Conservation (phyloP, 1,284 basidiomycete species). For the Tylopilus sp. region DNA sequence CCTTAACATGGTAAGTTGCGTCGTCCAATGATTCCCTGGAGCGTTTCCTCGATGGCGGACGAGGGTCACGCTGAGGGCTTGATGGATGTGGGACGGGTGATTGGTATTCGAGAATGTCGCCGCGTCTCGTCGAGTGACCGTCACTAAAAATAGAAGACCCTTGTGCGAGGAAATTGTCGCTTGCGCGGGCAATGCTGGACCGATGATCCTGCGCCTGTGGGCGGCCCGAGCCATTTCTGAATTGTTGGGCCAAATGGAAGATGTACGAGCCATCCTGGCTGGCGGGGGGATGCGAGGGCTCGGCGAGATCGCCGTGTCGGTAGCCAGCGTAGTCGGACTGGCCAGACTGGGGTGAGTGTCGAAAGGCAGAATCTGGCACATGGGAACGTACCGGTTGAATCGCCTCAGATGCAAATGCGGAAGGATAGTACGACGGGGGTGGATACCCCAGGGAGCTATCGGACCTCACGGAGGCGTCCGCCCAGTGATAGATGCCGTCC, state of each 20-base stretch:
- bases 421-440: conserved; percentile 20
- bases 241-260: conserved; percentile 26
- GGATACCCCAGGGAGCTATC: conserved; percentile 26
- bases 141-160: conserved; percentile 36
- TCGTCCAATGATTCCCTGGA: conserved; percentile 36
- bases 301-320: conserved; percentile 19
- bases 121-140: conserved; percentile 21
- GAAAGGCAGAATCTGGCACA: neutral
- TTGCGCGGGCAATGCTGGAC: conserved; percentile 36
- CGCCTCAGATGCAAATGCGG: conserved; percentile 19
- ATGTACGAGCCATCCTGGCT: conserved; percentile 27
- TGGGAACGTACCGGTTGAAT: conserved; percentile 21
- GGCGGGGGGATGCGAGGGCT: conserved; percentile 11
- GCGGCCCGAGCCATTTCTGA: conserved; percentile 18
- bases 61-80: conserved; percentile 19
- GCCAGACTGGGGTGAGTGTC: conserved; percentile 7
- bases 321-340: conserved; percentile 23
- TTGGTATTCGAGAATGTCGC: conserved; percentile 20
- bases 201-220: conserved; percentile 34
- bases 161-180: conserved; percentile 36
- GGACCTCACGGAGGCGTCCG: conserved; percentile 30
- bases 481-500: conserved; percentile 33
- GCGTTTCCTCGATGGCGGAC: conserved; percentile 35
- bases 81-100: conserved; percentile 16
- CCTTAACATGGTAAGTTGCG: conserved; percentile 33